Evolutionary conservation across 2,329 filamentous ascomycete genomes (phyloP).

Genomic region (Zopfia rhizophila): DNA sequence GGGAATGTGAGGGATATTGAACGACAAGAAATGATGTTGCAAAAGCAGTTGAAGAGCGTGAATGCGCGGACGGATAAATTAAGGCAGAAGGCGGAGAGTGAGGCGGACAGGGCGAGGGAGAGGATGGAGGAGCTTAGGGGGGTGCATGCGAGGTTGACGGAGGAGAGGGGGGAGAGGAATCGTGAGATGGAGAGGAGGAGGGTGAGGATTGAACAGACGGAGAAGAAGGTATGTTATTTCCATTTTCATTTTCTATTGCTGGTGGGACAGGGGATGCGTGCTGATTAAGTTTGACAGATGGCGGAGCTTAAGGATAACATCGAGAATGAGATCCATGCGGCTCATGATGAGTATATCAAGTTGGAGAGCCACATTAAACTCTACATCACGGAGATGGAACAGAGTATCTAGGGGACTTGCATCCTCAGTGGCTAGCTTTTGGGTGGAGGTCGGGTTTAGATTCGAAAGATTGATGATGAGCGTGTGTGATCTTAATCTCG

Average conservation of each 20-base stretch:
- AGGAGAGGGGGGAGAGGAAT: slow-evolving; percentile 86
- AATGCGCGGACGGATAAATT: slow-evolving; percentile 86
- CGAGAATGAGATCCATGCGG: slow-evolving; percentile 89
- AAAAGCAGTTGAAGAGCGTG: slow-evolving; percentile 86
- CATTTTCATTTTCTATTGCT: no score
- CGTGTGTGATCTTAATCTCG: no score
- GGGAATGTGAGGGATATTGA: slow-evolving; percentile 94
- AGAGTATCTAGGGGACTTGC: slow-evolving; percentile 66
- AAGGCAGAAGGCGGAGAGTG: slow-evolving; percentile 80
- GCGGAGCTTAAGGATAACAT: slow-evolving; percentile 97
- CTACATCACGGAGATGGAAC: slow-evolving; percentile 99
- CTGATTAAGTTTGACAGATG: no score
- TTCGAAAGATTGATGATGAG: no score
- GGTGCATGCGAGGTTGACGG: slow-evolving; percentile 81
- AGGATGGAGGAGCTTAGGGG: slow-evolving; percentile 90
- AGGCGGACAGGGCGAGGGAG: slow-evolving; percentile 81
- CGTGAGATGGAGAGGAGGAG: slow-evolving; percentile 91
- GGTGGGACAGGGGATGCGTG: neutral
- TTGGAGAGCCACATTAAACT: slow-evolving; percentile 97
- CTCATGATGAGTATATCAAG: slow-evolving; percentile 95
- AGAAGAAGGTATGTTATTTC: slow-evolving; percentile 88
- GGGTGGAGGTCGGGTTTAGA: no score
- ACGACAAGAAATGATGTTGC: slow-evolving; percentile 82
- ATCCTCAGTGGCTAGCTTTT: no score
- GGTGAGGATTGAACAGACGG: slow-evolving; percentile 96